Conservation (phyloP, 2,329 filamentous ascomycete species). For the Stagonosporopsis tanaceti region DNA sequence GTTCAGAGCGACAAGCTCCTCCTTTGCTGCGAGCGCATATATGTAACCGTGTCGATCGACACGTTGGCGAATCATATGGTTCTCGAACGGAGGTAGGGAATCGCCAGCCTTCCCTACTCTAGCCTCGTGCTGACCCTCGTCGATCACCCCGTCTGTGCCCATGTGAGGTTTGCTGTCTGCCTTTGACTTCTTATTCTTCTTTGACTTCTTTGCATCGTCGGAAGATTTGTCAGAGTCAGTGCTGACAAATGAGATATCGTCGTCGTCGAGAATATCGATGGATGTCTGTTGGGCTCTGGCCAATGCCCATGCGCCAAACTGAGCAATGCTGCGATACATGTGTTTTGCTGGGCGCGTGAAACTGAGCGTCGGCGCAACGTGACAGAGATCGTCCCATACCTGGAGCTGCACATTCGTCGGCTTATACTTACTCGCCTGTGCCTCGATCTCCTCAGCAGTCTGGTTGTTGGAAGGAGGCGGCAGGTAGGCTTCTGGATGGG, state of each 20-base stretch:
- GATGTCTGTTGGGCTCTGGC: constrained; percentile 80
- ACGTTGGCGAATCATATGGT: constrained; percentile 91
- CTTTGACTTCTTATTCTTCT: constrained; percentile 26
- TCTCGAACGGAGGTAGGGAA: constrained; percentile 77
- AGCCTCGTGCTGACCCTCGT: constrained; percentile 19
- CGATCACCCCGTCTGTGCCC: constrained; percentile 27
- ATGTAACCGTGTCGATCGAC: constrained; percentile 81
- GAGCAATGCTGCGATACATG: constrained; percentile 92
- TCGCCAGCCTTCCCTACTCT: constrained; percentile 87
- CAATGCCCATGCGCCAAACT: constrained; percentile 92
- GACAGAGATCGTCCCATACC: constrained; percentile 94
- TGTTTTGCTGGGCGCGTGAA: constrained; percentile 96
- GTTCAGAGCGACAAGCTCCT: constrained; percentile 71
- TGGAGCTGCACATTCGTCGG: constrained; percentile 94
- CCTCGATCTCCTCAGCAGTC: constrained; percentile 66
- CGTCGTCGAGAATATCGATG: constrained; percentile 84
- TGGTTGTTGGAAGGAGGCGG: constrained; percentile 57
- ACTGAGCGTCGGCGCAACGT: constrained; percentile 90
- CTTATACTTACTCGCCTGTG: constrained; percentile 73
- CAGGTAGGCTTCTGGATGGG: constrained; percentile 79
- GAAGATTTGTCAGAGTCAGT: constrained; percentile 53
- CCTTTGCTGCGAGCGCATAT: constrained; percentile 69
- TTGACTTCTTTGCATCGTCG: constrained; percentile 10
- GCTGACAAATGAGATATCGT: constrained; percentile 78
- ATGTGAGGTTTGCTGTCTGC: constrained; percentile 23